Evolutionary conservation across 352 stramenopile species (phyloP).

Genomic region (Blastocystis sp.): DNA sequence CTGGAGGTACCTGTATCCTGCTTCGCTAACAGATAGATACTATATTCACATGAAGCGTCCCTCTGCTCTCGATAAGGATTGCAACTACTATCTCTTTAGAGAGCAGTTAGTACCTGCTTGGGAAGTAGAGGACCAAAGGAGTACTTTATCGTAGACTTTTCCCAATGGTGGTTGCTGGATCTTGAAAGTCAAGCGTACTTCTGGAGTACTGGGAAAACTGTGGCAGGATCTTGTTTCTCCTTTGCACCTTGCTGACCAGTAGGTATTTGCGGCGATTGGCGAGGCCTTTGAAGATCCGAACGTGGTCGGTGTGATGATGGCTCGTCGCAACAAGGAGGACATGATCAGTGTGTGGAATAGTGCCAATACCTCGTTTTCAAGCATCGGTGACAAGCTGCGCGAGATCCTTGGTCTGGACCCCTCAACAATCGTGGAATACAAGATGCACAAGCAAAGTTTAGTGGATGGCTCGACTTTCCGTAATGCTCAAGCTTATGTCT

Average conservation of each 20-base stretch:
- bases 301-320: slow-evolving; percentile 83
- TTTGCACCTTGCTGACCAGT: neutral
- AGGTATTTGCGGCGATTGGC: slow-evolving; percentile 78
- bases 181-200: slow-evolving; percentile 86
- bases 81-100: slow-evolving; percentile 85
- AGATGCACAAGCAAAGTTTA: slow-evolving; percentile 83
- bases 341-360: slow-evolving; percentile 86
- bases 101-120: slow-evolving; percentile 68
- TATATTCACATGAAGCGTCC: slow-evolving; percentile 86
- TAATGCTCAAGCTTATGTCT: slow-evolving; percentile 83
- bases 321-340: slow-evolving; percentile 83
- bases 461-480: slow-evolving; percentile 84
- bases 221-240: slow-evolving; percentile 78
- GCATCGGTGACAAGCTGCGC: slow-evolving; percentile 78
- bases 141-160: slow-evolving; percentile 68
- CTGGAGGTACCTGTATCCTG: slow-evolving; percentile 69
- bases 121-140: neutral
- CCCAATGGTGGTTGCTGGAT: slow-evolving; percentile 86
- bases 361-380: slow-evolving; percentile 71
- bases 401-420: slow-evolving; percentile 84
- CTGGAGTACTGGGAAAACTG: slow-evolving; percentile 84
- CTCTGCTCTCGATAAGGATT: slow-evolving; percentile 78
- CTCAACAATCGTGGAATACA: slow-evolving; percentile 87
- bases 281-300: slow-evolving; percentile 81
- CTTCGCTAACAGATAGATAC: slow-evolving; percentile 64